Conservation (phyloP, 2,329 filamentous ascomycete genomes). For the Fusarium falciforme region DNA sequence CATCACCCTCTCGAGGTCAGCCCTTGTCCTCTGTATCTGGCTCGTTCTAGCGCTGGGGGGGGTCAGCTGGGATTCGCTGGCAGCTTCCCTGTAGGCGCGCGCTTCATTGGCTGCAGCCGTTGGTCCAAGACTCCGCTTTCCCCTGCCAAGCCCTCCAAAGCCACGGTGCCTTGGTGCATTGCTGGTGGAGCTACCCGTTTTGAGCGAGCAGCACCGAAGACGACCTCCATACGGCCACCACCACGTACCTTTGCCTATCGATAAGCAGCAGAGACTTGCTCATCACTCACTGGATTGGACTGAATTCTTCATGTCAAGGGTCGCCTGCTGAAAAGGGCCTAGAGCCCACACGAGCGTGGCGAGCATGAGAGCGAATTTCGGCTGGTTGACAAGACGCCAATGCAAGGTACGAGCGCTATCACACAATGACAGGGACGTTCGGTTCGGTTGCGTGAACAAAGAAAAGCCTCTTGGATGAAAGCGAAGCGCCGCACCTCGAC, state of each 20-base stretch:
- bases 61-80: conserved; percentile 30
- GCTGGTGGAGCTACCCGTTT: conserved; percentile 16
- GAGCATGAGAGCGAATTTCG: conserved; percentile 6
- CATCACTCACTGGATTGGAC: conserved; percentile 28
- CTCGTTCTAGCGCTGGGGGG: conserved; percentile 15
- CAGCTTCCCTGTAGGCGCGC: conserved; percentile 25
- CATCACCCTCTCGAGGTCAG: background rate
- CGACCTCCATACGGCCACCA: background rate
- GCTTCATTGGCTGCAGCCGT: conserved; percentile 35
- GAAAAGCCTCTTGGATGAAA: conserved; percentile 18
- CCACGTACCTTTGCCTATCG: conserved; percentile 15
- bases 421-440: conserved; percentile 31
- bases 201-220: conserved; percentile 20
- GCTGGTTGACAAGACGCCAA: conserved; percentile 21
- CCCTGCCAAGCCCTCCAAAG: conserved; percentile 38
- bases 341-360: conserved; percentile 27
- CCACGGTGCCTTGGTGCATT: conserved; percentile 11
- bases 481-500: conserved; percentile 27
- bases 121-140: conserved; percentile 8
- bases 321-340: conserved; percentile 24
- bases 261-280: conserved; percentile 9
- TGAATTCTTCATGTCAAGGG: conserved; percentile 15
- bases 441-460: conserved; percentile 19
- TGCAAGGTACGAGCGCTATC: conserved; percentile 39
- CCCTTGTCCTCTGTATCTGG: conserved; percentile 26